Evolutionary conservation across 2,329 filamentous ascomycete species (phyloP), one percentile per base, ranked within the genome.

Genomic region (Pseudogymnoascus sp.): DNA sequence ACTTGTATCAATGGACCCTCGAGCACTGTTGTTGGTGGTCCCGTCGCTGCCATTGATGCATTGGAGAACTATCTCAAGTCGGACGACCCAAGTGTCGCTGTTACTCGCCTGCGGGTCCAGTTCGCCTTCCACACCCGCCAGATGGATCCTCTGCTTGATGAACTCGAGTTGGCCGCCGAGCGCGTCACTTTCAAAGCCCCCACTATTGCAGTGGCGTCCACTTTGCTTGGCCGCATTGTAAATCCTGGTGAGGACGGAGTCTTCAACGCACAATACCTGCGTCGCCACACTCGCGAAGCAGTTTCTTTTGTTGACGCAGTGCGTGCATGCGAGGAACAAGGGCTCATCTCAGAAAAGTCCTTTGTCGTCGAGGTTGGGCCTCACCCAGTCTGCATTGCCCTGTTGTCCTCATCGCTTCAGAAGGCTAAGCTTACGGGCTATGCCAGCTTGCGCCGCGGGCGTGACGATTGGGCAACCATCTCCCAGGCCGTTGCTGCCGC

Each of bases 321-420:
- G 1, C 74, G 82, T 16, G 77, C 77, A 18, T 85, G 82, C 6
- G 79, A 84, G 68, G 76, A 81, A 58, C 76, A 79, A 14, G 80
- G 80, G 62, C 72, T 80, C 12, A 82, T 88, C 57, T 80, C 86
- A 63, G 83, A 86, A 65, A 83, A 86, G 73, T 88, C 86, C 1
- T 78, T 84, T 30, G 89, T 83, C 81, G 75, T 90, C 60, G 88
- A 91, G 71, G 75, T 90, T 63, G 87, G 88, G 14, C 86, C 87
- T 37, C 85, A 89, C 67, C 86, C 86, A 0, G 81, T 89, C 12
- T 87, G 83, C 72, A 79, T 81, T 54, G 81, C 81, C 62, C 85
- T 90, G 79, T 80, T 89, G 65, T 86, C 86, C 75, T 79, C 82
- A 7, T 83, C 81, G 4, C 79, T 88, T 60, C 80, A 80, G 20